Base-by-base conservation (phyloP, 192 early-diverging fungal genomes). In the Anaeromyces robustus region DNA sequence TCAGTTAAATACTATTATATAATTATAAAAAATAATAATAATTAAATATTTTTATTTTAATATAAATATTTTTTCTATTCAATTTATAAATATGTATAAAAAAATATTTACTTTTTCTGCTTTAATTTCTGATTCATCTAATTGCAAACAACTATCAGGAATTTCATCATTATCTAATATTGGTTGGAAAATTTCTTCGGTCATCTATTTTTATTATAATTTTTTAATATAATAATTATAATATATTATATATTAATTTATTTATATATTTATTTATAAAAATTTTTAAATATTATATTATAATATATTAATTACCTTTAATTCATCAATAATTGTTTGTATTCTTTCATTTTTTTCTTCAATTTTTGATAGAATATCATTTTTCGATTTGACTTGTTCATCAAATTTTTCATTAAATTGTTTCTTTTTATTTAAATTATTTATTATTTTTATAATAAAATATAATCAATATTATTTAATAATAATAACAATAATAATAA, bases 261-360 rank as follows among this genome's bases (percentile, higher is more conserved):
- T 84, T 79, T 83, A 77, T 52, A 37, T 30, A 79, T 29, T 59
- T 78, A 78, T 41, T 12, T 39, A 28, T 79, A 18, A 31, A 34
- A 17, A 14, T 12, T 30, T 41, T 7, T 22, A 26, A 0, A 81
- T 82, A 34, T 41, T 28, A 16, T 29, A 14, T 29, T 83, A 13
- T 17, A 17, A 30, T 84, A 19, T 85, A 22, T 18, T 30, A 52
- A 13, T 31, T 77, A 81, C 81, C 43, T 82, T 80, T 32, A 91
- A 79, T 81, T 91, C 87, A 1, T 78, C 80, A 78, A 88, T 82
- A 34, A 91, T 91, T 5, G 85, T 80, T 12, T 77, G 29, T 19
- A 89, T 87, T 30, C 90, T 80, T 41, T 91, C 90, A 77, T 89
- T 88, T 77, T 88, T 91, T 30, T 91, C 90, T 31, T 91, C 90